Evolutionary conservation across 768 basidiomycete species (phyloP).

Genomic region (Botryobasidium botryosum): DNA sequence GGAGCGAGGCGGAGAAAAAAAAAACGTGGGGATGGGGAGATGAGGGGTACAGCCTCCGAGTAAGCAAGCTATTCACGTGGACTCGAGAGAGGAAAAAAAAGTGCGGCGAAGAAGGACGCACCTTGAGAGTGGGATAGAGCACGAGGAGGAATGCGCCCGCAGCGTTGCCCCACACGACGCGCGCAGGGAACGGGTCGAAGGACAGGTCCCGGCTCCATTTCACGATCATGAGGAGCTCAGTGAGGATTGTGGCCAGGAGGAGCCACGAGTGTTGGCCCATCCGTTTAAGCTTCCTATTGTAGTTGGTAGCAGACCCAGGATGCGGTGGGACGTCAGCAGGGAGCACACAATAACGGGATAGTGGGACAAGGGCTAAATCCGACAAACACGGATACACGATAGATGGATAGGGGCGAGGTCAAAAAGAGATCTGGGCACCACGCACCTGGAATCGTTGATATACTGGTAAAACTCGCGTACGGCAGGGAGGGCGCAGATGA

Average conservation of each 20-base stretch:
- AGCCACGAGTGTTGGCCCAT: conserved; percentile 88
- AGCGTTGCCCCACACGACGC: conserved; percentile 31
- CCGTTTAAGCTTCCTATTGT: conserved; percentile 50
- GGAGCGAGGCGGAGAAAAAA: too few relatives aligned
- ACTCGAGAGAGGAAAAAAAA: too few relatives aligned
- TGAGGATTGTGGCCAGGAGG: conserved; percentile 66
- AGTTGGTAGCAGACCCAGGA: neutral
- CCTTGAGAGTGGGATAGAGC: neutral
- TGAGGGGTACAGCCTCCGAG: too few relatives aligned
- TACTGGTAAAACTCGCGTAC: conserved; percentile 74
- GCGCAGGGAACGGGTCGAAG: conserved; percentile 39
- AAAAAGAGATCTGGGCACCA: neutral
- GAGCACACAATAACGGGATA: neutral
- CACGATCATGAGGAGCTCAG: conserved; percentile 60
- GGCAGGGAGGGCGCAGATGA: conserved; percentile 75
- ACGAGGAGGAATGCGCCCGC: neutral
- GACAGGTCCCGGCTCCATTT: conserved; percentile 74
- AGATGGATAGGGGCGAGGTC: neutral
- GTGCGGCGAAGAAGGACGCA: too few relatives aligned
- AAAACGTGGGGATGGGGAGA: too few relatives aligned
- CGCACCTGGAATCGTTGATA: conserved; percentile 60
- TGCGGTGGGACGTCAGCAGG: neutral
- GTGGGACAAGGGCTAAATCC: neutral
- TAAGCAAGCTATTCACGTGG: too few relatives aligned
- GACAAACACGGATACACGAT: neutral